These are phyloP conservation scores for Corymbia citriodora DNA, from an alignment of 441 rosid genomes.

Conservation along the genomic window DNA sequence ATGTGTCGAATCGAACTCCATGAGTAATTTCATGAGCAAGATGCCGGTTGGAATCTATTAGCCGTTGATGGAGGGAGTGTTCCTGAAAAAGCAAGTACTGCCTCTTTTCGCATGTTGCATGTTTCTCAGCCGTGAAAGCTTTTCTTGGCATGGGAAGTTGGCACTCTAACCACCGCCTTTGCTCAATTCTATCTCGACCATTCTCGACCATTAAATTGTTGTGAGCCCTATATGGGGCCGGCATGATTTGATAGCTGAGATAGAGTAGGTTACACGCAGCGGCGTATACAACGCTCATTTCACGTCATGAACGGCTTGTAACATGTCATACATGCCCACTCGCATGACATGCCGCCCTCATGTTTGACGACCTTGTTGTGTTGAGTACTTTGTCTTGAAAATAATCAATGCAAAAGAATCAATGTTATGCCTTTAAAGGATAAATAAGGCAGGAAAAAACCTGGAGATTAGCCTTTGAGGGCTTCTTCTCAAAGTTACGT, in stretches of 20 bases:
- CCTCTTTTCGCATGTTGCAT: neutral
- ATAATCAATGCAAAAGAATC: neutral
- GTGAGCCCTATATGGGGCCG: fast-evolving
- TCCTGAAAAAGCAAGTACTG: neutral
- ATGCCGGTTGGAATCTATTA: neutral
- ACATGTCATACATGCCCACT: neutral
- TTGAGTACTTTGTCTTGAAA: neutral
- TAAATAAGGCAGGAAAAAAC: neutral
- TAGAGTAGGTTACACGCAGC: neutral
- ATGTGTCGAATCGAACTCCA: neutral
- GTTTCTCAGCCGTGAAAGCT: neutral
- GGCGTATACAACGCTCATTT: neutral
- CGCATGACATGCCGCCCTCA: neutral
- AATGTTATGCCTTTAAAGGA: neutral
- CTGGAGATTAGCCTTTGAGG: neutral
- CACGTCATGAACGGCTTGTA: neutral
- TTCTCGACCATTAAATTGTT: neutral
- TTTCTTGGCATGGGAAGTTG: neutral
- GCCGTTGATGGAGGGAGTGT: neutral
- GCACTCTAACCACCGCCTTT: neutral
- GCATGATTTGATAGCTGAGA: neutral
- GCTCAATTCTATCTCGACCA: neutral
- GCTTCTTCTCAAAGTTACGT: neutral
- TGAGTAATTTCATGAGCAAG: neutral
- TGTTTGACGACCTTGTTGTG: neutral